Conservation (phyloP, 208 protist genomes). For the Crithidia sp. region DNA sequence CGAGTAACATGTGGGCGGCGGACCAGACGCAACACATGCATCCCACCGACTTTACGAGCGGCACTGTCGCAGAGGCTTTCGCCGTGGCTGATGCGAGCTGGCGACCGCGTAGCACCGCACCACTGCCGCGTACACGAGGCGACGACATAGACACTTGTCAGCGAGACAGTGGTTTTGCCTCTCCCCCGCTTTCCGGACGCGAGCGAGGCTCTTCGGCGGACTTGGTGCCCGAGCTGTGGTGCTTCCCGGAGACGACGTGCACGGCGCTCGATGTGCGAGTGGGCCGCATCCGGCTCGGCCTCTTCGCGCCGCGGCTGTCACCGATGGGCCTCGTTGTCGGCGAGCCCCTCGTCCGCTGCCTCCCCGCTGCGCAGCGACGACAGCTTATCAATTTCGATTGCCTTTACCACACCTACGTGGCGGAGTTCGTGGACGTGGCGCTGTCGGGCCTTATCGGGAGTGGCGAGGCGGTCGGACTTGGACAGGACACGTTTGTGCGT, state of each 20-base stretch:
- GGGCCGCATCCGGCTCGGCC: slow-evolving; percentile 28
- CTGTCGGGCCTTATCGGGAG: slow-evolving; percentile 21
- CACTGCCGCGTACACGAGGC: too few species aligned
- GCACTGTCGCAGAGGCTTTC: slow-evolving; percentile 30
- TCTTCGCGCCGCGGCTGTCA: slow-evolving; percentile 68
- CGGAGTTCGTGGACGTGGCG: slow-evolving; percentile 26
- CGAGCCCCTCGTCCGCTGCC: slow-evolving; percentile 60
- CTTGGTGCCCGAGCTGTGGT: slow-evolving; percentile 22
- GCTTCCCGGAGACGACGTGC: slow-evolving; percentile 22
- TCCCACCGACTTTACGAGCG: background rate
- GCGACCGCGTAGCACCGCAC: too few species aligned
- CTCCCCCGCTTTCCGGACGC: background rate
- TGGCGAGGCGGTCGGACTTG: slow-evolving; percentile 7
- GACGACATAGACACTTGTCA: too few species aligned
- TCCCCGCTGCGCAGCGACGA: slow-evolving; percentile 34
- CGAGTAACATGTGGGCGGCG: too few species aligned
- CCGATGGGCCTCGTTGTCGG: slow-evolving; percentile 55
- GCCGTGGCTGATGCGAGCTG: slow-evolving; percentile 13
- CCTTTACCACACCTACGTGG: slow-evolving; percentile 43
- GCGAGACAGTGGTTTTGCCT: background rate
- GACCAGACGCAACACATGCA: background rate
- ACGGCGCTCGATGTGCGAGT: slow-evolving; percentile 34
- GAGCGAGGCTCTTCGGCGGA: background rate
- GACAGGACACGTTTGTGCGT: slow-evolving; percentile 17
- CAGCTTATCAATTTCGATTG: slow-evolving; percentile 26